phyloP scores from a whole-genome alignment of 2,329 filamentous ascomycete species.

The Trichoderma pleuroti region DNA sequence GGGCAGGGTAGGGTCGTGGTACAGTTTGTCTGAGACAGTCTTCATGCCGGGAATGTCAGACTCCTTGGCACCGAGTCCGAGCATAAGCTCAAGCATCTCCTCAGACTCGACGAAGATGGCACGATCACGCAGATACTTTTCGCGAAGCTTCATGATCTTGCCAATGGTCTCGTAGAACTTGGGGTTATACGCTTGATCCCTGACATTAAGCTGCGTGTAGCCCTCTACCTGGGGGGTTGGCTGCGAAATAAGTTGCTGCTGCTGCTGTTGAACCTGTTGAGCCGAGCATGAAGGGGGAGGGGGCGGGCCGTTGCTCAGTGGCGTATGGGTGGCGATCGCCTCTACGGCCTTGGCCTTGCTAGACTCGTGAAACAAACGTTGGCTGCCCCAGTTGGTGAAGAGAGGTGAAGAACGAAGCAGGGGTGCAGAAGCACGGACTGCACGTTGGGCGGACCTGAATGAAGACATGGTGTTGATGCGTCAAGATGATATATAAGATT shows the following conservation, averaged over 20 bases:
- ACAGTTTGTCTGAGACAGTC: conserved; percentile 25
- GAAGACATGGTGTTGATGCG: conserved; percentile 18
- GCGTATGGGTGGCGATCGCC: conserved; percentile 20
- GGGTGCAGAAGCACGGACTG: conserved; percentile 21
- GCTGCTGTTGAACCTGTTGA: neutral
- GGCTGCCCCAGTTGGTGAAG: conserved; percentile 3
- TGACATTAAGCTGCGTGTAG: conserved; percentile 25
- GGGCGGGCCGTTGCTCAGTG: conserved; percentile 6
- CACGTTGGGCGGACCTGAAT: conserved; percentile 19
- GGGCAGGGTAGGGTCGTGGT: conserved; percentile 29
- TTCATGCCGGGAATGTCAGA: conserved; percentile 26
- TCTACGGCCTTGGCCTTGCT: conserved; percentile 25
- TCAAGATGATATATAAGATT: conserved; percentile 4
- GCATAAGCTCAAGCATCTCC: conserved; percentile 26
- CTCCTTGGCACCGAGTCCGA: conserved; percentile 27
- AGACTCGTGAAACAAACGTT: conserved; percentile 26
- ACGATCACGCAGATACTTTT: conserved; percentile 26
- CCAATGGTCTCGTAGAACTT: conserved; percentile 28
- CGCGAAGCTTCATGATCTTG: conserved; percentile 26
- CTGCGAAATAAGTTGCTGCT: neutral
- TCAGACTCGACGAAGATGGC: conserved; percentile 27
- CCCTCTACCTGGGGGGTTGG: conserved; percentile 3
- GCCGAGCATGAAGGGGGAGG: conserved; percentile 9
- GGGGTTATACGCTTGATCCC: conserved; percentile 24
- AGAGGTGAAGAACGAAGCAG: conserved; percentile 14